Evolutionary conservation across 352 stramenopile genomes (phyloP).

Genomic region (Hyaloperonospora brassicae): DNA sequence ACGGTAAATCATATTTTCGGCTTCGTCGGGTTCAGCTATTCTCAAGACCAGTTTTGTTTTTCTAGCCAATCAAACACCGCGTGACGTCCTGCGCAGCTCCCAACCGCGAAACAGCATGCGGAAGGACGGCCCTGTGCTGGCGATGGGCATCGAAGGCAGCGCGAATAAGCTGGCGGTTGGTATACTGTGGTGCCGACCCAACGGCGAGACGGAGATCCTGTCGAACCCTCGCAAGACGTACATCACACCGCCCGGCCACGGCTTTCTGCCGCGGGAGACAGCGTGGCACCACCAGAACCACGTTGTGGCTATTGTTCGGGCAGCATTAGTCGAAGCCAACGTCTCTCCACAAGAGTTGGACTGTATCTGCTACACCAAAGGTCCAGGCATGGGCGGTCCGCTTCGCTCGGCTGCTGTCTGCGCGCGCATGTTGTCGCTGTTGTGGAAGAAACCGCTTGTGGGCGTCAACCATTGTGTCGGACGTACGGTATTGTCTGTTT

Average conservation of each 20-base stretch:
- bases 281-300: conserved; percentile 98
- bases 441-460: conserved; percentile 94
- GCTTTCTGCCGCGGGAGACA: conserved; percentile 98
- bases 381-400: conserved; percentile 97
- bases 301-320: conserved; percentile 91
- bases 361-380: conserved; percentile 93
- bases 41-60: not conserved
- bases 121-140: conserved; percentile 77
- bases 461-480: conserved; percentile 99
- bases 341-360: conserved; percentile 82
- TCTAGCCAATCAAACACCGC: not conserved
- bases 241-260: conserved; percentile 94
- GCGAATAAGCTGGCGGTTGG: conserved; percentile 97
- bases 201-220: conserved; percentile 89
- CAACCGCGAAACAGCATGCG: conserved; percentile 16
- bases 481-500: conserved; percentile 37
- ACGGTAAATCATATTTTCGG: too few relatives aligned
- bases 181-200: conserved; percentile 62
- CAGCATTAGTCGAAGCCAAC: conserved; percentile 90
- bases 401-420: conserved; percentile 93
- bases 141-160: conserved; percentile 96
- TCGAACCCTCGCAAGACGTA: conserved; percentile 99
- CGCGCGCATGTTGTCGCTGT: conserved; percentile 89
- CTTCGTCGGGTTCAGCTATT: too few relatives aligned
- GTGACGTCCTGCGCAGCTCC: too few relatives aligned